Evolutionary conservation across 2,329 filamentous ascomycete species (phyloP).

Genomic region (Blumeria hordei): DNA sequence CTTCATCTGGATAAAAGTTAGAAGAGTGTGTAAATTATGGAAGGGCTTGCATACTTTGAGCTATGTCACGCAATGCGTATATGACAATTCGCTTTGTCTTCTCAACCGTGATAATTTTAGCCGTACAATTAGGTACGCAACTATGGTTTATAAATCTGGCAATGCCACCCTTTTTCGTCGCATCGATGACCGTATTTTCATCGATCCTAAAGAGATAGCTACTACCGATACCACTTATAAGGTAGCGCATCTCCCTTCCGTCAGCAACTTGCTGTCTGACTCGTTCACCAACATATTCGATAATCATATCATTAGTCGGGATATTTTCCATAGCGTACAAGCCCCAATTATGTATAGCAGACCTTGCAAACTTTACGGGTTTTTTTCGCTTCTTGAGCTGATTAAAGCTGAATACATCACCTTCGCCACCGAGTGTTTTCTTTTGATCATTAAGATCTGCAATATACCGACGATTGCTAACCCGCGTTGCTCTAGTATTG

Average conservation of each 20-base stretch:
- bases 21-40: not conserved
- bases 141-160: conserved; percentile 97
- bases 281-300: conserved; percentile 96
- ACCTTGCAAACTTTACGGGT: conserved; percentile 90
- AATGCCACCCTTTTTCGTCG: conserved; percentile 95
- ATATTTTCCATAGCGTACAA: conserved; percentile 97
- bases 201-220: conserved; percentile 97
- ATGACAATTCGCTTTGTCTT: conserved; percentile 97
- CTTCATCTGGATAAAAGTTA: conserved; percentile 44
- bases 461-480: conserved; percentile 82
- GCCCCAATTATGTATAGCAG: conserved; percentile 97
- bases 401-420: conserved; percentile 89
- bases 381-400: conserved; percentile 99
- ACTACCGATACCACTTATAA: conserved; percentile 90
- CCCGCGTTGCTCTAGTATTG: conserved; percentile 78
- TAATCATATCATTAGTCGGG: conserved; percentile 95
- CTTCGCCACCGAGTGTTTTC: conserved; percentile 58
- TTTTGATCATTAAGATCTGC: conserved; percentile 93
- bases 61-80: conserved; percentile 87
- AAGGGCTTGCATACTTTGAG: conserved; percentile 48
- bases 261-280: conserved; percentile 95
- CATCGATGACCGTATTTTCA: conserved; percentile 91
- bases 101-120: conserved; percentile 97
- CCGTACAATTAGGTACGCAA: conserved; percentile 94
- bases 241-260: conserved; percentile 71